Percentiles rank a stretch among this genome's conserved stretches.
These are phyloP conservation scores for Lentinula sp. DNA, from an alignment of 768 basidiomycete species.

Conservation along the genomic window DNA sequence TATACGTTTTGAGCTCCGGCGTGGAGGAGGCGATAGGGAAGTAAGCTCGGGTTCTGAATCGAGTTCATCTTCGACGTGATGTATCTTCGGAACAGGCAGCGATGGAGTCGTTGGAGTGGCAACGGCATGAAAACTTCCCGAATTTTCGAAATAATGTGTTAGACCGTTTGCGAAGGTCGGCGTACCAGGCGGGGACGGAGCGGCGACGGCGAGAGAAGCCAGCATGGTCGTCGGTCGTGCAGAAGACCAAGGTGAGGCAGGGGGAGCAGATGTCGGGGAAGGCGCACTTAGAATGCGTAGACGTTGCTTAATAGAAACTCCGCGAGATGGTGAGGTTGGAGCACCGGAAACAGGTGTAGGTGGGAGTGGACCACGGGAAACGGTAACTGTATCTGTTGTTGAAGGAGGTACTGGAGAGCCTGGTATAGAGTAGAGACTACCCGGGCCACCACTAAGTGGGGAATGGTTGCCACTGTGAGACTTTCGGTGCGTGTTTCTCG, in stretches of 20 bases:
- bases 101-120: constrained; percentile 38
- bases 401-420: constrained; percentile 35
- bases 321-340: constrained; percentile 19
- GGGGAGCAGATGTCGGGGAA: constrained; percentile 23
- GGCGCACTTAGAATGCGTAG: constrained; percentile 65
- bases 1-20: constrained; percentile 16
- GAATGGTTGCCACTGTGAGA: constrained; percentile 4
- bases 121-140: constrained; percentile 58
- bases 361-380: constrained; percentile 29
- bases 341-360: constrained; percentile 22
- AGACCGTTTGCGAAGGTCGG: background rate
- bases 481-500: background rate
- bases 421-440: constrained; percentile 32
- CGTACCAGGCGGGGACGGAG: constrained; percentile 5
- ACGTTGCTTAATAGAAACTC: constrained; percentile 53
- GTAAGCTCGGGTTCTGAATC: constrained; percentile 6
- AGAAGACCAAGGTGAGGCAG: constrained; percentile 17
- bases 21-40: constrained; percentile 19
- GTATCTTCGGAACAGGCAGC: constrained; percentile 17
- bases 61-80: constrained; percentile 11
- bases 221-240: constrained; percentile 11
- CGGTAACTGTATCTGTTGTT: constrained; percentile 11
- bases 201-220: background rate
- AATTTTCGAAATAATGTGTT: constrained; percentile 12
- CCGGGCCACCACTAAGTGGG: constrained; percentile 16